A percentile compares a stretch with the other conserved stretches of the same genome.
These are phyloP conservation scores for Fusarium sp. DNA, from an alignment of 2,329 filamentous ascomycete genomes.

Conservation along the genomic window DNA sequence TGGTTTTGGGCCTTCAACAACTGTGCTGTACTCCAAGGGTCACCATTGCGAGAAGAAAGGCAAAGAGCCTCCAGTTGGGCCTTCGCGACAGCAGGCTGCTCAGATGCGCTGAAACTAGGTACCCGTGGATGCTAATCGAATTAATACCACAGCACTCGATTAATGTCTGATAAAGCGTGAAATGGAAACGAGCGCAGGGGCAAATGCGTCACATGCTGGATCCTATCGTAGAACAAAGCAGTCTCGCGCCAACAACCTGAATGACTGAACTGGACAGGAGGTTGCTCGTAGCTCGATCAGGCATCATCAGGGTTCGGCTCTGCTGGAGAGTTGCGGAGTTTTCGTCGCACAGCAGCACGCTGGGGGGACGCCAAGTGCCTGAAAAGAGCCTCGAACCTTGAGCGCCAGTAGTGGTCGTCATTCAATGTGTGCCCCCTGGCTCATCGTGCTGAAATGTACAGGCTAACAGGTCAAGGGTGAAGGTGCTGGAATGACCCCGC, in stretches of 20 bases:
- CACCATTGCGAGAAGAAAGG: neutral
- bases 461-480: slow-evolving; percentile 44
- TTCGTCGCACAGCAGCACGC: slow-evolving; percentile 25
- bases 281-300: neutral
- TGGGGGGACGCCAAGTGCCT: slow-evolving; percentile 33
- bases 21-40: neutral
- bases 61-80: neutral
- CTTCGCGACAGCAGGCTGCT: neutral
- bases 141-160: slow-evolving; percentile 4
- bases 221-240: neutral
- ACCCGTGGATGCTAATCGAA: neutral
- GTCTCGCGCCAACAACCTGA: neutral
- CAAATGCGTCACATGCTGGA: neutral
- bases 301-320: neutral
- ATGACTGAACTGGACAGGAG: neutral
- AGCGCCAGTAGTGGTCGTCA: slow-evolving; percentile 31
- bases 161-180: neutral
- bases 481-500: slow-evolving; percentile 49
- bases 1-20: neutral
- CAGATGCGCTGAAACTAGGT: slow-evolving; percentile 8
- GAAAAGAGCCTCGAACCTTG: slow-evolving; percentile 32
- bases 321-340: slow-evolving; percentile 30
- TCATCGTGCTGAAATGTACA: slow-evolving; percentile 48
- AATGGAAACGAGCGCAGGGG: slow-evolving; percentile 1
- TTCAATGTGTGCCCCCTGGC: slow-evolving; percentile 32